A percentile compares a stretch with the other conserved stretches of the same genome.
These are phyloP conservation scores for Clitocybe nebularis DNA, from an alignment of 1,284 basidiomycete genomes.

Conservation along the genomic window DNA sequence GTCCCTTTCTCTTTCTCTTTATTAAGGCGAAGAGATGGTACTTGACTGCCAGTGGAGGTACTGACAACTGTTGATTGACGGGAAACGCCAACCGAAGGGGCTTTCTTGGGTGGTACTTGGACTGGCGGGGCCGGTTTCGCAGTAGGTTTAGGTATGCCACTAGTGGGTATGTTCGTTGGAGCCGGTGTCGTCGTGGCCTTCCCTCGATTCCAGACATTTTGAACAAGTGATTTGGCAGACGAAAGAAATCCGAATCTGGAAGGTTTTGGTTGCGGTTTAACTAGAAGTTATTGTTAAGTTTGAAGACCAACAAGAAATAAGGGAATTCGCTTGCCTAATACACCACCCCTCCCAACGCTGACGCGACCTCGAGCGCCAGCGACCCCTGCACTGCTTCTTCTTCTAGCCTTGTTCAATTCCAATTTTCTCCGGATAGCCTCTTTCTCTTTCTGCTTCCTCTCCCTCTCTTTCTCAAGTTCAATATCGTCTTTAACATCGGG, in stretches of 20 bases:
- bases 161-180: conserved; percentile 14
- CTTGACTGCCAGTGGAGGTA: conserved; percentile 12
- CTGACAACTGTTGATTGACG: conserved; percentile 19
- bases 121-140: conserved; percentile 10
- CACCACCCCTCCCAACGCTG: conserved; percentile 39
- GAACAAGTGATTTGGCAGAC: conserved; percentile 53
- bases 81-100: conserved; percentile 17
- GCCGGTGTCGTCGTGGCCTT: conserved; percentile 23
- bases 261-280: conserved; percentile 36
- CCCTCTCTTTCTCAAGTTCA: conserved; percentile 31
- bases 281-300: conserved; percentile 18
- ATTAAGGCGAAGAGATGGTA: conserved; percentile 15
- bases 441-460: conserved; percentile 44
- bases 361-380: conserved; percentile 33
- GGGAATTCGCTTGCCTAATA: conserved; percentile 31
- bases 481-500: conserved; percentile 23
- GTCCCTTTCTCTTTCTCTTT: conserved; percentile 15
- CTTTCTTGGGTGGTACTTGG: conserved; percentile 17
- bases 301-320: conserved; percentile 5
- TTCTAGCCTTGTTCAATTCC: conserved; percentile 56
- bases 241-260: conserved; percentile 54
- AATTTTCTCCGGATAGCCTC: conserved; percentile 60
- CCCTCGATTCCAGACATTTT: conserved; percentile 52
- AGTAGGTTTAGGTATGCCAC: conserved; percentile 23
- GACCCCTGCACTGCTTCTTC: conserved; percentile 59